Percentiles rank a stretch among this genome's conserved stretches.
These are phyloP conservation scores for Bocquillonia castaneifolia DNA, from an alignment of 441 rosid species.

Conservation along the genomic window DNA sequence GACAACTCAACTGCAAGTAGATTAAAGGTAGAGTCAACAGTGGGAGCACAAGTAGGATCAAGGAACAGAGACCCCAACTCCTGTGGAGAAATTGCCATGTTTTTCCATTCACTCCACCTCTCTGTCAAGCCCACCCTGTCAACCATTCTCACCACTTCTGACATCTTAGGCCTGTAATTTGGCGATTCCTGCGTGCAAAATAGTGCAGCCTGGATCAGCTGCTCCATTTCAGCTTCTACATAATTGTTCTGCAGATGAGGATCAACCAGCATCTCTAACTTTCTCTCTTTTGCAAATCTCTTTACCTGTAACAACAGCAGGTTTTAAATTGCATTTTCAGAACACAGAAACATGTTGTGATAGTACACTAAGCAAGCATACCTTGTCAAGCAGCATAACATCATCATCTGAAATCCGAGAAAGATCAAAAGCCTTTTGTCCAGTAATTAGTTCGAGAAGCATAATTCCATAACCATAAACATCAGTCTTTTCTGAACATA, in stretches of 20 bases:
- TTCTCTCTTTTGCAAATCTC: no score
- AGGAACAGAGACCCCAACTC: constrained; percentile 55
- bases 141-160: no score
- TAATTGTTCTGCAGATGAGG: no score
- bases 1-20: constrained; percentile 68
- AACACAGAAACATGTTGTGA: not conserved
- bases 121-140: no score
- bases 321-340: not conserved
- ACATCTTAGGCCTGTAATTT: no score
- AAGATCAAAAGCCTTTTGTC: constrained; percentile 88
- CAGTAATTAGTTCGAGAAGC: constrained; percentile 82
- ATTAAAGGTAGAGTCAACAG: constrained; percentile 59
- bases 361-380: constrained; percentile 24
- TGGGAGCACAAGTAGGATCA: constrained; percentile 55
- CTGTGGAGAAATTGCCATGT: constrained; percentile 69
- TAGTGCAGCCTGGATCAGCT: no score
- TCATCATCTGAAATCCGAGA: constrained; percentile 83
- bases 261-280: no score
- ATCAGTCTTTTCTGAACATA: constrained; percentile 76
- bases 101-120: constrained; percentile 33
- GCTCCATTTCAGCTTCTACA: no score
- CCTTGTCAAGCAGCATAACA: constrained; percentile 89
- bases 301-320: not conserved
- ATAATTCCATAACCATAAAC: constrained; percentile 84
- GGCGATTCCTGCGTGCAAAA: no score